Evolutionary conservation across 2,329 filamentous ascomycete genomes (phyloP), one percentile per base, ranked within the genome.

Genomic region (Fusarium penzigii): DNA sequence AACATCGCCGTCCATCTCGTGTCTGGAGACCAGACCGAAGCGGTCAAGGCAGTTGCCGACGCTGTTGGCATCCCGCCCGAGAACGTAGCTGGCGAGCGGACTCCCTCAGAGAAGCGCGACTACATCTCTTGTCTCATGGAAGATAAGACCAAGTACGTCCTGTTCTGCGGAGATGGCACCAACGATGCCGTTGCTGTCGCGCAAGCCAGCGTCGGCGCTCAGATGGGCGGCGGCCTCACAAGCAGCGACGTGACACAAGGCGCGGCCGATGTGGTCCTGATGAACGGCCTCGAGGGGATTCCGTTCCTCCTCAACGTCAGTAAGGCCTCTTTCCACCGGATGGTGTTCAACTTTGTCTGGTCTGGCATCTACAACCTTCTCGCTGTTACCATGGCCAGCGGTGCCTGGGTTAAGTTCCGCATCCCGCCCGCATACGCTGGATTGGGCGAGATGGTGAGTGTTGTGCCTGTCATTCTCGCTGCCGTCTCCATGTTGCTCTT

Each of bases 131-230:
- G 48, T 2, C 67, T 79, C 42, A 70, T 74, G 47, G 53, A 53
- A 16, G 20, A 25, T 25, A 29, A 57, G 16, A 60, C 56, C n/a
- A 64, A 61, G 29, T 51, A 42, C 20, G 76, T 83, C 49, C 69
- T 87, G 49, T 87, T 87, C 68, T 75, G 79, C 39, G 84, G 85
- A 32, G 84, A 87, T 58, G 84, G 85, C 11, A 85, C 82, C 8
- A 87, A 87, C 62, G 84, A 87, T 61, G 82, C 85, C 1, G 74
- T 80, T 5, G 84, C 84, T 2, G 74, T 88, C 4, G 79, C 82
- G 3, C 77, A 82, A 59, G 83, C 85, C 20, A 73, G 79, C 38
- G 73, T 87, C n/a, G 84, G 84, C 36, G 74, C 85, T 0, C 81
- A 85, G 51, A 75, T 88, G 55, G 76, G 76, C 51, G 73, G 75